Base-by-base conservation (phyloP, 192 early-diverging fungal species). In the Gaertneriomyces semiglobifer region DNA sequence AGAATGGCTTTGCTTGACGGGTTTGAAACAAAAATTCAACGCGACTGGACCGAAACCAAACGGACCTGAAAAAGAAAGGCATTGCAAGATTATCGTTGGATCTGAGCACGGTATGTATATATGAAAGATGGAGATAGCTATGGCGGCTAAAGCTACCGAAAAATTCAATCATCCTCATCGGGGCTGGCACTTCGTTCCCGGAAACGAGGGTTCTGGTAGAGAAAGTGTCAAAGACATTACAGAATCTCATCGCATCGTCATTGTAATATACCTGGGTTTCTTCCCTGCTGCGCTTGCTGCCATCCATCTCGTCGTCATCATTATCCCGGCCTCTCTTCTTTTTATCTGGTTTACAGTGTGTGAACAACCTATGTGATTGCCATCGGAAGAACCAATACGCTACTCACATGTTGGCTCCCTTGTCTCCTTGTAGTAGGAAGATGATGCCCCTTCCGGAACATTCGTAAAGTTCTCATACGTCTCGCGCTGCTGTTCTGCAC, bases 401-500 rank as follows among this genome's bases (percentile, higher is more conserved):
- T 45, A 61, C 53, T 57, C 16, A 55, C 63, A 18, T 56, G 11
- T 42, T 42, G 63, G 14, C 12, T 60, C 66, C 42, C 62, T 3
- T 11, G 53, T 33, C 25, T 33, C 25, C 25, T 33, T 7, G 33
- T 71, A 65, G 56, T 72, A 72, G 4, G 44, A 47, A 6, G 57
- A 18, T 38, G 43, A 16, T 43, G 70, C 51, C 9, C 71, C 65
- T 19, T 72, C 65, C 7, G 71, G 64, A n/a, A 66, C 71, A 7
- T 40, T 68, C 4, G 72, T 66, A 42, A 55, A 60, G n/a, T 53
- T 48, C 19, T 72, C 70, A 66, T 83, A 83, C 39, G 80, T 80
- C 8, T 93, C 92, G 59, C 88, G 79, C 60, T 90, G 88, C 42
- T 79, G 81, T 39, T 74, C 63, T 44, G 61, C 72, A 45, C 83